Base-by-base conservation (phyloP, 169 alveolate species). In the Plasmodium reichenowi region DNA sequence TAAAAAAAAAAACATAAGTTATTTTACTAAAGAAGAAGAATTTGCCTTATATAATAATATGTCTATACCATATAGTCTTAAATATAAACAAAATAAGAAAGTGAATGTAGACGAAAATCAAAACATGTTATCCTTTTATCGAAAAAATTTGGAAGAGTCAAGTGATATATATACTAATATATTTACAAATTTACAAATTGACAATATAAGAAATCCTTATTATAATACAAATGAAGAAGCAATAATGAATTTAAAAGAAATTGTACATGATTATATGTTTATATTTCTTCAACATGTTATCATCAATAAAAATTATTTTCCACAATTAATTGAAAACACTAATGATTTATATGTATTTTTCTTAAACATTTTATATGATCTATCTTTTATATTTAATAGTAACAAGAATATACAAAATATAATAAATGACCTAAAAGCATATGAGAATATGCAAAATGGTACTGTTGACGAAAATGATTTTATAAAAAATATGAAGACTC, bases 301-400 rank as follows among this genome's bases (percentile, higher is more conserved):
- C 29, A 56, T 83, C 58, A 58, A 48, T 9, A 83, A 83, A 68
- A 54, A 52, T 68, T 83, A 58, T 60, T 12, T 38, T 15, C 91
- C 91, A 47, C 8, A 17, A n/a, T 6, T 38, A 22, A 24, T 83
- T 38, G 91, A 83, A 68, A 83, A 72, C 64, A 83, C 91, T 13
- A 83, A 83, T 62, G 91, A 83, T 58, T 20, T 83, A 20, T 83
- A 68, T 68, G 24, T 83, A 63, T 83, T 83, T 68, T 83, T 83
- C 58, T 24, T 63, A 45, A 72, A 83, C 24, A 48, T 83, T 9
- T 62, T 83, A 43, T 20, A 13, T 15, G 83, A 52, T 26, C 22
- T 83, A 26, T 38, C 47, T 38, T 68, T 83, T 56, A 22, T 62
- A 12, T 22, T 68, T n/a, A 63, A 83, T 24, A 78, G 63, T 24